Base-by-base conservation (phyloP, 1,284 basidiomycete species). In the Trichosporon sp. region DNA sequence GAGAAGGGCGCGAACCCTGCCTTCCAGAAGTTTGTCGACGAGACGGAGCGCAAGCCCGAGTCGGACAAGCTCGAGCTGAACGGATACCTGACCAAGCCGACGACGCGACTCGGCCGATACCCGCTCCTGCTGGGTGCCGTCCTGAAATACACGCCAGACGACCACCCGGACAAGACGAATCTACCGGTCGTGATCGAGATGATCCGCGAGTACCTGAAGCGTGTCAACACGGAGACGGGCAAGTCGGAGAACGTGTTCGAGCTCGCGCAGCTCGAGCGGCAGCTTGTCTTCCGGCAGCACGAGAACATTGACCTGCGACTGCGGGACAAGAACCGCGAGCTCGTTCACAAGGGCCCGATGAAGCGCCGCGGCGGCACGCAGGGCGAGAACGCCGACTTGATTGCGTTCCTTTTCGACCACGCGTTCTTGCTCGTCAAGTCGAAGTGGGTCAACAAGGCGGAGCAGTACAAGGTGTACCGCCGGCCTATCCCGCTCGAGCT, bases 51-150 rank as follows among this genome's bases (percentile, higher is more conserved):
- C 29, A 84, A 91, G 58, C 95, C 95, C 0, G 93, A 96, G 76
- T 97, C 94, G 14, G 86, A 95, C 49, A 99, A 98, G 82, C 86
- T 99, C 54, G 96, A 99, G 80, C 82, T 99, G 56, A 99, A 99
- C 78, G 96, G 93, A 3, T 99, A 99, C 80, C 84, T 99, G 56
- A 99, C 95, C 13, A 99, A 98, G 79, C 96, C 96, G 1, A 99
- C 96, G 0, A 98, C 96, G 10, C 88, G 96, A 73, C 85, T 99
- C 31, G 96, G 95, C 29, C 85, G 96, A 70, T 99, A 99, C 79
- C 96, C 96, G 10, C 85, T 99, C 1, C 83, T 99, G 13, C 84
- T 99, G 31, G 93, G 92, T 73, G 95, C 93, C 13, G 91, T 98
- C 25, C 81, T 90, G 65, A 99, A 99, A 80, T 89, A 95, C 69